phyloP scores from a whole-genome alignment of 2,329 filamentous ascomycete genomes.

The Exophiala viscosa region DNA sequence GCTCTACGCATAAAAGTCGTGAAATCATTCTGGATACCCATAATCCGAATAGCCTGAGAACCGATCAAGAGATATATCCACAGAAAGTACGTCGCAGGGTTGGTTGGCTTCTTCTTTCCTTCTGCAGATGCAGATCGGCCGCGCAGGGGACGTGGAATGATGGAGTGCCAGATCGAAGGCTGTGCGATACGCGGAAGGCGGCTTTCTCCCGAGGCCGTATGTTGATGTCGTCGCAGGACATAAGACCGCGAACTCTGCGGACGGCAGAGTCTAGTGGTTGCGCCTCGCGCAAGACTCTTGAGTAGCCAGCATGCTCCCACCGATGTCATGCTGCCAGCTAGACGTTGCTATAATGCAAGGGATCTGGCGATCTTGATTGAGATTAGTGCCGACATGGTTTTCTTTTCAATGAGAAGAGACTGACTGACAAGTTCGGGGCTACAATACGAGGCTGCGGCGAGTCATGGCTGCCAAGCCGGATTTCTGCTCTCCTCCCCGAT shows the following conservation, averaged over 20 bases:
- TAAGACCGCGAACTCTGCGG: too few relatives aligned
- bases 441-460: too few relatives aligned
- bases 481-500: too few relatives aligned
- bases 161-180: slow-evolving; percentile 63
- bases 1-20: slow-evolving; percentile 69
- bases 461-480: too few relatives aligned
- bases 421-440: too few relatives aligned
- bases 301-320: neutral
- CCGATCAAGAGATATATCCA: slow-evolving; percentile 82
- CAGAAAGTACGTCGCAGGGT: slow-evolving; percentile 78
- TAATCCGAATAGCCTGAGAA: slow-evolving; percentile 91
- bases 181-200: slow-evolving; percentile 44
- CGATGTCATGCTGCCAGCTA: too few relatives aligned
- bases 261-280: too few relatives aligned
- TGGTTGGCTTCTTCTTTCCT: slow-evolving; percentile 59
- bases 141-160: slow-evolving; percentile 60
- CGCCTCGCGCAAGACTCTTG: too few relatives aligned
- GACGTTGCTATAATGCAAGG: too few relatives aligned
- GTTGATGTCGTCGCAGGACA: slow-evolving; percentile 8
- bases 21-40: slow-evolving; percentile 73
- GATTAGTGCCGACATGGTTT: too few relatives aligned
- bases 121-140: slow-evolving; percentile 35
- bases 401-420: too few relatives aligned
- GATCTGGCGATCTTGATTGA: too few relatives aligned
- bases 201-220: slow-evolving; percentile 13